Percentiles rank a stretch among this genome's conserved stretches.
Conservation (phyloP, 2,329 filamentous ascomycete species). For the Colletotrichum neosansevieriae region DNA sequence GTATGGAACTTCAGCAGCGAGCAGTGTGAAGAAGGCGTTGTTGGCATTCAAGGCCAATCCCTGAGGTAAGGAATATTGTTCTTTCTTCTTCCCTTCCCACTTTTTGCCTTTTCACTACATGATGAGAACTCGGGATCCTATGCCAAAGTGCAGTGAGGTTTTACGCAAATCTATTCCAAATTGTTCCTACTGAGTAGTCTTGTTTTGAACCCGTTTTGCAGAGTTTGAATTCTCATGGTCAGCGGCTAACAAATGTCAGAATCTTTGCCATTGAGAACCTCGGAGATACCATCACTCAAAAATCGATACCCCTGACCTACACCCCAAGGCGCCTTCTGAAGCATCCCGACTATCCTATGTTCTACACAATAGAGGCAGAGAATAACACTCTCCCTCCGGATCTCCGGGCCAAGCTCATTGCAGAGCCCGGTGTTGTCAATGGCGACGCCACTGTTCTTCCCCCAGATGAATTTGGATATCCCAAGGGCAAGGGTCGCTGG, state of each 20-base stretch:
- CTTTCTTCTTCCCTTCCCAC: conserved; percentile 46
- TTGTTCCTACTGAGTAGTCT: conserved; percentile 92
- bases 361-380: conserved; percentile 94
- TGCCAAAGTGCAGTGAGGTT: conserved; percentile 67
- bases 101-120: conserved; percentile 50
- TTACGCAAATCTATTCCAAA: conserved; percentile 73
- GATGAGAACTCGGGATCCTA: conserved; percentile 76
- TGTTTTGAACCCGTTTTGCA: conserved; percentile 15
- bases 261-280: conserved; percentile 94
- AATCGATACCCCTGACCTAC: conserved; percentile 87
- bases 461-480: conserved; percentile 89
- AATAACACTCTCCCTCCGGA: conserved; percentile 89
- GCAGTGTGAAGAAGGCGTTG: conserved; percentile 92
- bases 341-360: conserved; percentile 88
- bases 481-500: conserved; percentile 87
- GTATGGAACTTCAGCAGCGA: conserved; percentile 98
- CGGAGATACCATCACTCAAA: conserved; percentile 86
- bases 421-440: conserved; percentile 77
- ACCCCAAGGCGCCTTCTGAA: conserved; percentile 90
- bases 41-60: conserved; percentile 91
- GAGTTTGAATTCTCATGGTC: conserved; percentile 28
- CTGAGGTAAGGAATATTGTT: conserved; percentile 73
- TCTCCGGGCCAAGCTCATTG: conserved; percentile 79
- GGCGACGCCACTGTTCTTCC: conserved; percentile 79
- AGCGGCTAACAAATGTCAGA: conserved; percentile 59